Evolutionary conservation across 2,329 filamentous ascomycete genomes (phyloP).

Genomic region (Aspergillus sp.): DNA sequence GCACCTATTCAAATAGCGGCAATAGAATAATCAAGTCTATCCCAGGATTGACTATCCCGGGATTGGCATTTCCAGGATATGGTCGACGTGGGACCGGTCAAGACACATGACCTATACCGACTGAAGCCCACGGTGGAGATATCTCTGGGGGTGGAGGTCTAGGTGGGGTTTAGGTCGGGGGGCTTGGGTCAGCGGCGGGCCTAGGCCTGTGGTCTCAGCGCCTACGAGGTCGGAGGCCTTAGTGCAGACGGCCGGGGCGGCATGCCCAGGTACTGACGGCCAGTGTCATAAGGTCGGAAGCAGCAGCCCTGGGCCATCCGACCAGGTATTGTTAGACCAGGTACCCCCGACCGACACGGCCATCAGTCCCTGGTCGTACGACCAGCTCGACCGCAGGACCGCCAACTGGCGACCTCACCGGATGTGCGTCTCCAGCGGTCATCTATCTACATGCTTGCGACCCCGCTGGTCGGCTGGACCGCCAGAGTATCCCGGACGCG

Average conservation of each 20-base stretch:
- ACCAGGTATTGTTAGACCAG: not conserved
- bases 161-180: not conserved
- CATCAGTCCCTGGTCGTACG: not conserved
- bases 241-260: not conserved
- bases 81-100: not conserved
- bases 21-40: too few relatives aligned
- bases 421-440: not conserved
- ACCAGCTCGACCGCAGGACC: constrained; percentile 1
- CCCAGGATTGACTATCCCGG: too few relatives aligned
- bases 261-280: not conserved
- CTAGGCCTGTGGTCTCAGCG: constrained; percentile 4
- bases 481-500: not conserved
- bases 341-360: not conserved
- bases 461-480: constrained; percentile 6
- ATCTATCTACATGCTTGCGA: constrained; percentile 6
- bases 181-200: not conserved
- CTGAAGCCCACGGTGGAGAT: not conserved
- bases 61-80: too few relatives aligned
- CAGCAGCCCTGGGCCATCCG: not conserved
- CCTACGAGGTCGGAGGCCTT: not conserved
- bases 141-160: not conserved
- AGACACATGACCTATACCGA: not conserved
- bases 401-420: constrained; percentile 1
- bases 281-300: not conserved
- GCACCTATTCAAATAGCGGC: too few relatives aligned